Evolutionary conservation across 306 rosid species (phyloP), one percentile per base, ranked within the genome.

Genomic region (Hylodesmum podocarpum): DNA sequence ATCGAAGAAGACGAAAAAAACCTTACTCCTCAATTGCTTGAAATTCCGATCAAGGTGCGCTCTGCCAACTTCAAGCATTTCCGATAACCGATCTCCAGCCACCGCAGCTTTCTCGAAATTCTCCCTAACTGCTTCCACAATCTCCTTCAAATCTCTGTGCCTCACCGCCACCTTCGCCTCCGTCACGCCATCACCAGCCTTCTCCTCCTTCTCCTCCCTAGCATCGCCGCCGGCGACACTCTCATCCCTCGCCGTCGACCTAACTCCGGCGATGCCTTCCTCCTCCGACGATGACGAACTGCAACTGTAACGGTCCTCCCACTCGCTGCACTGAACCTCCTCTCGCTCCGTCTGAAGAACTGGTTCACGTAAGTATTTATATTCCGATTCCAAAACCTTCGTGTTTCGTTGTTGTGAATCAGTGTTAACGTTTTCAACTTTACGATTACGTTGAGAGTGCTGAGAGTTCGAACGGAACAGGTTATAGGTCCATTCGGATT

Each of bases 271-370:
- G 1, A 25, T 6, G 1, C 7, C 77, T 70, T 87, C 88, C 33
- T 75, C 96, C 5, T 87, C 81, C 9, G 91, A 90, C 14, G 99
- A 89, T 58, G 87, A 89, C 41, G 91, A 75, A n/a, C n/a, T n/a
- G 16, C 88, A 86, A 79, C 92, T 87, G 87, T 86, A 91, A 4
- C 82, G 96, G 66, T 89, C 99, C 16, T 78, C 97, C 99, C 99
- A 95, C 57, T 95, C 97, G 79, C 99, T 95, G 73, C 97, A 95
- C 33, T 76, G 94, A 36, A 95, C 99, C 87, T 95, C 99, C 70
- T 95, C 99, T 4, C 97, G 81, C 81, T 92, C 97, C 6, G 90
- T 65, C 76, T 84, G 27, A 62, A 25, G 27, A 62, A 25, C 68
- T 5, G 71, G 65, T 46, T 53, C 66, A 28, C 0, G 50, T 53